A percentile compares a stretch with the other conserved stretches of the same genome.
Evolutionary conservation across 805 yeast genomes (phyloP).

Genomic region (Candida michaelii): DNA sequence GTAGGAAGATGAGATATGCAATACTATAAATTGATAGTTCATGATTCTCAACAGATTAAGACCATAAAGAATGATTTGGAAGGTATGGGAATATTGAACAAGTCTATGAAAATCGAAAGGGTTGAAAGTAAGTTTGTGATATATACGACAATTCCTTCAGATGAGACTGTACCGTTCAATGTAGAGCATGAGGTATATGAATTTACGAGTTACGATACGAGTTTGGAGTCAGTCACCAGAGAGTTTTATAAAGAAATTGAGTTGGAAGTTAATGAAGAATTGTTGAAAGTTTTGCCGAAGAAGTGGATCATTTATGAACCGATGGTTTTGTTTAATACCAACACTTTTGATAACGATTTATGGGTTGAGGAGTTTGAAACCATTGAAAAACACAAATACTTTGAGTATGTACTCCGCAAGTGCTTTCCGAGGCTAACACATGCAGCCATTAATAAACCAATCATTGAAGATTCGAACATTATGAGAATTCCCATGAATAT

Average conservation of each 20-base stretch:
- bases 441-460: conserved; percentile 72
- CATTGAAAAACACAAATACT: conserved; percentile 16
- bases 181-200: conserved; percentile 13
- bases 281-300: conserved; percentile 36
- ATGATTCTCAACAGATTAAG: conserved; percentile 1
- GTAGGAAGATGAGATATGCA: conserved; percentile 6
- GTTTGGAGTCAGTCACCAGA: background rate
- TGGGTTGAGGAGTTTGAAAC: conserved; percentile 28
- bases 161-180: background rate
- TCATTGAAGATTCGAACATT: conserved; percentile 45
- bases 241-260: background rate
- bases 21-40: conserved; percentile 5
- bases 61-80: conserved; percentile 7
- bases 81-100: conserved; percentile 1
- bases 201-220: background rate
- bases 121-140: background rate
- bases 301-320: conserved; percentile 70
- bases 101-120: conserved; percentile 6
- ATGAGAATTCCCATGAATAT: conserved; percentile 68
- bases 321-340: conserved; percentile 54
- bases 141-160: conserved; percentile 3
- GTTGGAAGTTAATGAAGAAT: conserved; percentile 1
- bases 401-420: conserved; percentile 11
- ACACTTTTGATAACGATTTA: conserved; percentile 39
- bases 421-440: conserved; percentile 44